phyloP scores from a whole-genome alignment of 768 basidiomycete species.

The Phylloporus sp. region DNA sequence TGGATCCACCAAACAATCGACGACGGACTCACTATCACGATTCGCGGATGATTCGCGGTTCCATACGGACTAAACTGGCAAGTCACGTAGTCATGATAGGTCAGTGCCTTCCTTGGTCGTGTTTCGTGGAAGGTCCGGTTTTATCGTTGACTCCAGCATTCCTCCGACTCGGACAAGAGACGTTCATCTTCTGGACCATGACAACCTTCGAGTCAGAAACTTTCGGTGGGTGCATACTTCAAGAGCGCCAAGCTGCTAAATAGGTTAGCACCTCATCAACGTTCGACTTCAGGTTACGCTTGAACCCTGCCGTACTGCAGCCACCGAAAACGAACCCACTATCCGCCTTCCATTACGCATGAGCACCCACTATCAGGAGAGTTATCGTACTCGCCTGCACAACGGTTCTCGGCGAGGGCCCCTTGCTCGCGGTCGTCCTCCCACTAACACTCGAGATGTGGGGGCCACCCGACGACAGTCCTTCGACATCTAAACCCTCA shows the following conservation, averaged over 20 bases:
- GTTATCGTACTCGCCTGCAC: conserved; percentile 11
- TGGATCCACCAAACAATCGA: no score
- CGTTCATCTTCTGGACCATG: not conserved
- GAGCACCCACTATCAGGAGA: not conserved
- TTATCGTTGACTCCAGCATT: no score
- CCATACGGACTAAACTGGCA: not conserved
- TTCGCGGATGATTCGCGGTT: not conserved
- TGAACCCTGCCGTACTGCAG: not conserved
- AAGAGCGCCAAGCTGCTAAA: not conserved
- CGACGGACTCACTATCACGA: not conserved
- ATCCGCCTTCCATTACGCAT: not conserved
- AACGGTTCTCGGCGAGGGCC: not conserved
- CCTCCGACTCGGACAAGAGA: not conserved
- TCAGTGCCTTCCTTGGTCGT: not conserved
- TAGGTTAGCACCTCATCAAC: no score
- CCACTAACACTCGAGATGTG: not conserved
- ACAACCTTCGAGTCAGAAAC: not conserved
- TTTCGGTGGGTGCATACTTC: no score
- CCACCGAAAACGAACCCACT: not conserved
- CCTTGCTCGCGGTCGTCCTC: conserved; percentile 2
- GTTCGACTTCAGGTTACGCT: no score
- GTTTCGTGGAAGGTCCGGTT: not conserved
- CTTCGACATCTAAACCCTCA: not conserved
- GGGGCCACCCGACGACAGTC: not conserved
- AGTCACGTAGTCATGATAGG: not conserved